A percentile compares a stretch with the other conserved stretches of the same genome.
Evolutionary conservation across 306 rosid species (phyloP).

Genomic region (Vigna reflexopilosa): DNA sequence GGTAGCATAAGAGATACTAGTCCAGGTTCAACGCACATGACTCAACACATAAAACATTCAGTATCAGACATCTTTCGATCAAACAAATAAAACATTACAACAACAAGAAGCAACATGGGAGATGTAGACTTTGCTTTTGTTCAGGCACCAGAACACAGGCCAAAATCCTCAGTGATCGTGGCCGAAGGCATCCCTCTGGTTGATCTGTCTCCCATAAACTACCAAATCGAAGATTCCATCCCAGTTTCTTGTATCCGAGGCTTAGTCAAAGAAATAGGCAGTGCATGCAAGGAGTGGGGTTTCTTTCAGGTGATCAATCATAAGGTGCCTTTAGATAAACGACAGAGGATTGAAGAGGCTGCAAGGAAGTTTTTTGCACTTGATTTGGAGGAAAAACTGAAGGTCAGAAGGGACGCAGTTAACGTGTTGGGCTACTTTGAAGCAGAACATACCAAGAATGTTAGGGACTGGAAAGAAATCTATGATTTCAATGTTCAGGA

Average conservation of each 20-base stretch:
- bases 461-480: conserved; percentile 91
- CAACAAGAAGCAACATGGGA: conserved; percentile 43
- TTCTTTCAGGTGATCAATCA: conserved; percentile 83
- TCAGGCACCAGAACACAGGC: conserved; percentile 71
- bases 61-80: not conserved
- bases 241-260: conserved; percentile 29
- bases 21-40: conserved; percentile 28
- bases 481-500: conserved; percentile 77
- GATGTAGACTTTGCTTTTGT: conserved; percentile 60
- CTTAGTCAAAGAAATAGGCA: conserved; percentile 57
- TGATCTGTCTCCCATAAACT: conserved; percentile 53
- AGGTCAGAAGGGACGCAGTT: conserved; percentile 67
- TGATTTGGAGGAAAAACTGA: conserved; percentile 50
- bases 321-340: conserved; percentile 59
- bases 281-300: conserved; percentile 74
- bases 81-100: not conserved
- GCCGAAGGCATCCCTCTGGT: conserved; percentile 63
- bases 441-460: conserved; percentile 77
- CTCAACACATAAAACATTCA: not conserved
- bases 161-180: conserved; percentile 49
- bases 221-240: not conserved
- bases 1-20: not conserved
- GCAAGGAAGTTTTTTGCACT: conserved; percentile 60
- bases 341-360: conserved; percentile 49
- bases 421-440: conserved; percentile 73